phyloP scores from a whole-genome alignment of 345 rosid species.

The Euphorbia tirucalli region DNA sequence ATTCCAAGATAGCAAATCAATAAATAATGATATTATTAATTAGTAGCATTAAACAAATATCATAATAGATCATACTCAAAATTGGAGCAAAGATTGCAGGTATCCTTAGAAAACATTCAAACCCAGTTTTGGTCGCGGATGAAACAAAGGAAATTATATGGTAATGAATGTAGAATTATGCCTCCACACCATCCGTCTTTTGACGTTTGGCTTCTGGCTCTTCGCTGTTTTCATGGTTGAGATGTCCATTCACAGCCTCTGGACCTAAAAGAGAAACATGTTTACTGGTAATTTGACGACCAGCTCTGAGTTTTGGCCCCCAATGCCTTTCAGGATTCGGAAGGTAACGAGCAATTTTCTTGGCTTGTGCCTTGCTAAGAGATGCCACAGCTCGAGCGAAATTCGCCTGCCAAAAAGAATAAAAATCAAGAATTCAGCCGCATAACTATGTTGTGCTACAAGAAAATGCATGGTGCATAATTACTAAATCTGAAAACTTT shows the following conservation, averaged over 20 bases:
- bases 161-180: neutral
- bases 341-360: slow-evolving; percentile 85
- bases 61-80: slow-evolving; percentile 13
- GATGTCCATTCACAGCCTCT: slow-evolving; percentile 78
- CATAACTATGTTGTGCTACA: no score
- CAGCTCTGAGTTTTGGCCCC: slow-evolving; percentile 98
- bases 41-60: slow-evolving; percentile 3
- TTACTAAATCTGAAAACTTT: no score
- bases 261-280: slow-evolving; percentile 91
- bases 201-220: slow-evolving; percentile 48
- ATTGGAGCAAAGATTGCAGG: slow-evolving; percentile 11
- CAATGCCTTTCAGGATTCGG: slow-evolving; percentile 99
- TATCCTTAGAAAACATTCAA: neutral
- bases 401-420: slow-evolving; percentile 61
- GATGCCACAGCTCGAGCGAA: slow-evolving; percentile 86
- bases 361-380: slow-evolving; percentile 91
- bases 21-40: neutral
- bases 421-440: slow-evolving; percentile 10
- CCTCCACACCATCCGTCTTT: slow-evolving; percentile 34
- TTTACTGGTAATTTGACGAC: slow-evolving; percentile 91
- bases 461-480: no score
- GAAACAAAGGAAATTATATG: no score
- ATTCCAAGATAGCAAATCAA: neutral
- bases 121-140: neutral
- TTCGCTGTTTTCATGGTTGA: slow-evolving; percentile 42